Percentiles rank a stretch among this genome's conserved stretches.
Evolutionary conservation across 805 yeast species (phyloP).

Genomic region (Wickerhamiella australiensis): DNA sequence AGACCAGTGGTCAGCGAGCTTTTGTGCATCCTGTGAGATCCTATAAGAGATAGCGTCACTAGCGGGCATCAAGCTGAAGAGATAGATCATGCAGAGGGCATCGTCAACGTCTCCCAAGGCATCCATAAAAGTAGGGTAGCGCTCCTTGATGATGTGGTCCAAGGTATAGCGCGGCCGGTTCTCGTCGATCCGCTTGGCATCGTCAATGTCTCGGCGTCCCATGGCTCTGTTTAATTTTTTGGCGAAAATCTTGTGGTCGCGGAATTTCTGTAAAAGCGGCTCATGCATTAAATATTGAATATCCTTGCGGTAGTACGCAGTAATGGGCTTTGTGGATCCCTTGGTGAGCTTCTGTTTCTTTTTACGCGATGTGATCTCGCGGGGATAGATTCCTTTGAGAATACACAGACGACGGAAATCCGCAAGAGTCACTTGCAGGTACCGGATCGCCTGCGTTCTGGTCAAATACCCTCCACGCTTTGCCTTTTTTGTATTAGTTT

Average conservation of each 20-base stretch:
- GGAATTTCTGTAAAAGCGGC: conserved; percentile 77
- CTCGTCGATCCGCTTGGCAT: conserved; percentile 75
- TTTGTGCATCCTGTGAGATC: conserved; percentile 78
- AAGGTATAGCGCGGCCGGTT: conserved; percentile 74
- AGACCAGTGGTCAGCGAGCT: conserved; percentile 85
- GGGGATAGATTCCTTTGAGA: conserved; percentile 93
- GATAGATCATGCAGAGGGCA: conserved; percentile 85
- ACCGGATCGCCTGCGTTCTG: conserved; percentile 86
- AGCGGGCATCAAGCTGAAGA: conserved; percentile 91
- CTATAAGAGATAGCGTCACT: conserved; percentile 68
- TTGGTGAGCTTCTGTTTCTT: conserved; percentile 94
- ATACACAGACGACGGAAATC: conserved; percentile 92
- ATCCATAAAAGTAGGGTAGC: conserved; percentile 88
- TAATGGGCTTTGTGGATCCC: conserved; percentile 93
- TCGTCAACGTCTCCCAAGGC: conserved; percentile 90
- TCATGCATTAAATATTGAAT: conserved; percentile 92
- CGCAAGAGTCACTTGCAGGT: conserved; percentile 83
- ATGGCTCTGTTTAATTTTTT: conserved; percentile 79
- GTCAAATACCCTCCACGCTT: conserved; percentile 48
- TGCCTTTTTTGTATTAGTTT: conserved; percentile 17
- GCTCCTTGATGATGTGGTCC: conserved; percentile 83
- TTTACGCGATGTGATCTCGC: conserved; percentile 59
- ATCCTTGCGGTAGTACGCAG: conserved; percentile 88
- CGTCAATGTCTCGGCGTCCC: conserved; percentile 81
- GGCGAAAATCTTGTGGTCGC: conserved; percentile 92